Base-by-base conservation (phyloP, 192 early-diverging fungal genomes). In the Backusella macrospora region DNA sequence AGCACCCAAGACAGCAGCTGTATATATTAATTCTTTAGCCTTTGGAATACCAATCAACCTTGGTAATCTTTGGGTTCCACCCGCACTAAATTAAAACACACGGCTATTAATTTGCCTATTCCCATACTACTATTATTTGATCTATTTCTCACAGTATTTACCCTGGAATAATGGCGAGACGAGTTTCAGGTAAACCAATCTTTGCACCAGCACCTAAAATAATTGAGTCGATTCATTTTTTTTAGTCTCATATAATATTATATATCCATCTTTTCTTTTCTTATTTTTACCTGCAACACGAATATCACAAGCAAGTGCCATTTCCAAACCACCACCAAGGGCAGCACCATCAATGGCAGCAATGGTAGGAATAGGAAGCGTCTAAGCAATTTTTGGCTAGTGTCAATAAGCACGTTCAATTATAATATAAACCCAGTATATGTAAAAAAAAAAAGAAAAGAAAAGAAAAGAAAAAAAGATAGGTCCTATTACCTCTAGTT, bases 101-200 rank as follows among this genome's bases (percentile, higher is more conserved):
- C n/a, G 59, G 0, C 43, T 38, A n/a, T 46, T 49, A 38, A 26
- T 39, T 15, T 44, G 12, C 1, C n/a, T 34, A 47, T 15, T 6
- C 0, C 34, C 29, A 0, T 34, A 34, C 29, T 34, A 34, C 29
- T 65, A 21, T 38, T 15, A 0, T 66, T 2, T 63, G 23, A 2
- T 55, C 55, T 12, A 7, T 40, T 13, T 40, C 18, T 37, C 13
- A n/a, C 6, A 9, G 52, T 10, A 52, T 29, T 62, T 85, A 92
- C 88, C 97, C 97, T 37, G 97, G 97, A 68, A 99, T 98, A 68
- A 99, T 98, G 43, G 93, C 96, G 21, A 98, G 86, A 59, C 87
- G 90, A 2, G 97, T 97, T 80, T 99, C 97, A 3, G 94, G 91
- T 52, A 99, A 83, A 12, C 96, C 96, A 48, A 99, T 82, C 68